Evolutionary conservation across 2,329 filamentous ascomycete species (phyloP), one percentile per base, ranked within the genome.

Genomic region (Rhynchosporium secalis): DNA sequence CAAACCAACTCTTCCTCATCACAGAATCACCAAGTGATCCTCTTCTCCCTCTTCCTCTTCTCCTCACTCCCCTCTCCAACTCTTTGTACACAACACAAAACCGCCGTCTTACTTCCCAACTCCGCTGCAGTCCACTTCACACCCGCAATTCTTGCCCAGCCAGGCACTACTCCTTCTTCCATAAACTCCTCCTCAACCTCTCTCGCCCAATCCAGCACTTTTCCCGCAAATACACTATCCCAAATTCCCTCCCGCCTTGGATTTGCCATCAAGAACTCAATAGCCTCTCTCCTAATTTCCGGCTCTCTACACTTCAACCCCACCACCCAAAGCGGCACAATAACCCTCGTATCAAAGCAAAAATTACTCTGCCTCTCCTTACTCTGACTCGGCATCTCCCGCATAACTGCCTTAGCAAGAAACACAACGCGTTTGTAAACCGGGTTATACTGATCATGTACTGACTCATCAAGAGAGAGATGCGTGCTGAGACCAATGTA

Each of bases 301-400:
- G 80, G 78, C 62, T 87, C 81, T 3, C 85, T 80, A 69, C 85
- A 88, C 69, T 87, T 87, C 8, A 84, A 86, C 8, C 84, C 85
- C n/a, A 86, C 83, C 3, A 87, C 80, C 65, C 84, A 89, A 1
- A 89, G 77, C 0, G 85, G 84, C 6, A 85, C 82, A 6, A 89
- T 80, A 58, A 89, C 84, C 45, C 85, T 86, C 5, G 87, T 74
- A 56, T 87, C 85, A 29, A 86, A 81, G 51, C 84, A 84, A 72
- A 88, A 89, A 48, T 65, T 63, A 12, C 58, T 61, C 20, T 52
- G 56, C 3, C 64, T 61, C 15, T 33, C 61, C 29, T 65, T 64
- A 13, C 56, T 56, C 28, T 26, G 51, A 0, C 31, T 33, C 10
- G 62, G 62, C 58, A 65, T 62, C 13, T 62, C 56, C 40, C 56